Evolutionary conservation across 2,329 filamentous ascomycete genomes (phyloP), one percentile per base, ranked within the genome.

Genomic region (Scytalidium sp.): DNA sequence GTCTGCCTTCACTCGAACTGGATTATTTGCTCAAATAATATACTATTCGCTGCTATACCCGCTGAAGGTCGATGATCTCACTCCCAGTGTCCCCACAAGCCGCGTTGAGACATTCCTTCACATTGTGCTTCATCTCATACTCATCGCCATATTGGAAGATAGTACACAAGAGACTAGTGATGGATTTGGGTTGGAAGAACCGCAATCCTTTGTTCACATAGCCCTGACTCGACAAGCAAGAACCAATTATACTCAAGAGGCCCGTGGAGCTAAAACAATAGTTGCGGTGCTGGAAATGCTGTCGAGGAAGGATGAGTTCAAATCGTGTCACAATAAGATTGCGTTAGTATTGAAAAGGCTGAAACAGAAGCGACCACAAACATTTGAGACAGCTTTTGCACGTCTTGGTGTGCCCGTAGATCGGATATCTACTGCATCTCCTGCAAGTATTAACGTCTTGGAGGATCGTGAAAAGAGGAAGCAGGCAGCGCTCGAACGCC

Each of bases 41-140:
- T 95, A 92, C 69, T 94, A 95, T 65, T 87, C 89, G 19, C 76
- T 99, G 13, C 75, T 91, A 17, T 97, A 96, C 65, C 84, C 89
- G 2, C 72, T 95, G 4, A 82, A 85, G 23, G 84, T 84, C 19
- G 75, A 83, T 48, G 78, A 79, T 43, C 77, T 83, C 22, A 90
- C 88, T 1, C 87, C 90, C 0, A 82, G 77, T 17, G 85, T 97
- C 21, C 89, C 90, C 8, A 76, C 80, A 10, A 96, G 92, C 1
- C 83, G 94, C 47, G 79, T 97, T 8, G 94, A 99, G 70, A 87
- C 90, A 0, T 97, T 96, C 69, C 72, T 97, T 25, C 93, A 97
- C 63, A 88, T 97, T 42, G 85, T 96, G 2, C 72, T 99, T 25
- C 94, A 99, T 67, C 76, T 99, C 10, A 79, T 90, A 3, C 80